These are phyloP conservation scores for Coemansia sp. DNA, from an alignment of 192 early-diverging fungal genomes.

Conservation along the genomic window DNA sequence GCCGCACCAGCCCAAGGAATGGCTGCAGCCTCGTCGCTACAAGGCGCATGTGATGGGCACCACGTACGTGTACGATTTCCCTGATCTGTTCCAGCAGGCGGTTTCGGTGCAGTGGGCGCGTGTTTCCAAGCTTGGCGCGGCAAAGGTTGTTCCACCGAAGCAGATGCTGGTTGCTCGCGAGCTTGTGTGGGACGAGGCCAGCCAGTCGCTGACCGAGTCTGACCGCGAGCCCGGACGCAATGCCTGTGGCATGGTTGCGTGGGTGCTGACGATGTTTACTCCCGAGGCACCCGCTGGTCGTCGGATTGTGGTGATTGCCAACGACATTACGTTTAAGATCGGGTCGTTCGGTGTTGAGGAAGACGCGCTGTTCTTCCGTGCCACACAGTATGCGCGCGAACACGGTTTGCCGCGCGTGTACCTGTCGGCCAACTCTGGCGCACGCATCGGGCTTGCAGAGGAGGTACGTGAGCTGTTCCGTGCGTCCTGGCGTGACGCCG, in stretches of 20 bases:
- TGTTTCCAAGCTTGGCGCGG: conserved; percentile 25
- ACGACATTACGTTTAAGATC: conserved; percentile 97
- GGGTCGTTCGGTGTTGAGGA: conserved; percentile 96
- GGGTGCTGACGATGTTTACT: conserved; percentile 84
- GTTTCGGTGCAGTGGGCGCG: conserved; percentile 79
- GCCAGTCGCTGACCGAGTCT: conserved; percentile 67
- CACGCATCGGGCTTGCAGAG: conserved; percentile 94
- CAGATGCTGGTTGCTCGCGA: conserved; percentile 78
- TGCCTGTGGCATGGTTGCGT: conserved; percentile 95
- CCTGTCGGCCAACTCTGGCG: conserved; percentile 97
- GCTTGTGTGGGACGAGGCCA: conserved; percentile 81
- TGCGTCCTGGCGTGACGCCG: conserved; percentile 79
- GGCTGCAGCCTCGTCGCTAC: conserved; percentile 94
- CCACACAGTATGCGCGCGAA: conserved; percentile 82
- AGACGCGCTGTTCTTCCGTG: conserved; percentile 90
- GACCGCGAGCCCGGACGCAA: conserved; percentile 85
- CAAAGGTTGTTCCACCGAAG: conserved; percentile 31
- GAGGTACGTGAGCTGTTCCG: conserved; percentile 87
- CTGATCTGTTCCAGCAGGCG: conserved; percentile 91
- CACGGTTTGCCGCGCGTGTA: conserved; percentile 91
- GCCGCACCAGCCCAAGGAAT: conserved; percentile 91
- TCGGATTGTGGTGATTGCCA: conserved; percentile 90
- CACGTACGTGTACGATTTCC: conserved; percentile 99
- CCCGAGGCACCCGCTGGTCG: conserved; percentile 93
- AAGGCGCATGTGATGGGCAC: conserved; percentile 98